Conservation (phyloP, 345 rosid species). For the Tarenaya hassleriana region DNA sequence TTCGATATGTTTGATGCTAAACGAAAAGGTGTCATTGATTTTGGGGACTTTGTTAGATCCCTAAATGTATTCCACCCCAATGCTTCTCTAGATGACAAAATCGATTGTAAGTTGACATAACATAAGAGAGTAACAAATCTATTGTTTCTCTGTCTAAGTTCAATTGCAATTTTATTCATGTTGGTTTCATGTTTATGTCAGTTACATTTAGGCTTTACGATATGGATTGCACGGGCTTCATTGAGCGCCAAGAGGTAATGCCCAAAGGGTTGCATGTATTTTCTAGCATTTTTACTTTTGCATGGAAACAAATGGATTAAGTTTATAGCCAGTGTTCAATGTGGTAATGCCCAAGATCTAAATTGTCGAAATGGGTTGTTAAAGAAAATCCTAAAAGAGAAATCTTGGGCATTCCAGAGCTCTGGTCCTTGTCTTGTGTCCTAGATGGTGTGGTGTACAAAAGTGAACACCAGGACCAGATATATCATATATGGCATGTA, state of each 20-base stretch:
- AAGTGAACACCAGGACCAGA: too few relatives aligned
- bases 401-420: too few relatives aligned
- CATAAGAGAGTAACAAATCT: not conserved
- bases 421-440: too few relatives aligned
- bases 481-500: not conserved
- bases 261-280: not conserved
- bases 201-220: constrained; percentile 91
- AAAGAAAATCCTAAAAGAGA: too few relatives aligned
- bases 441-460: too few relatives aligned
- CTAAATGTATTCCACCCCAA: constrained; percentile 91
- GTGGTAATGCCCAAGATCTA: too few relatives aligned
- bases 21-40: constrained; percentile 82
- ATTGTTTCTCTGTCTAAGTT: constrained; percentile 4
- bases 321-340: too few relatives aligned
- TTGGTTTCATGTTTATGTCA: constrained; percentile 26
- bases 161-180: not conserved
- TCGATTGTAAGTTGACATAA: constrained; percentile 55
- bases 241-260: constrained; percentile 92
- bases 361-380: not conserved
- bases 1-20: constrained; percentile 92
- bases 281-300: not conserved
- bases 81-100: constrained; percentile 69
- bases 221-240: constrained; percentile 78
- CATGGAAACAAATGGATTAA: too few relatives aligned
- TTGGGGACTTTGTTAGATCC: constrained; percentile 88